Percentiles rank a stretch among this genome's conserved stretches.
phyloP scores from a whole-genome alignment of 345 rosid species.

The Reutealis trisperma region DNA sequence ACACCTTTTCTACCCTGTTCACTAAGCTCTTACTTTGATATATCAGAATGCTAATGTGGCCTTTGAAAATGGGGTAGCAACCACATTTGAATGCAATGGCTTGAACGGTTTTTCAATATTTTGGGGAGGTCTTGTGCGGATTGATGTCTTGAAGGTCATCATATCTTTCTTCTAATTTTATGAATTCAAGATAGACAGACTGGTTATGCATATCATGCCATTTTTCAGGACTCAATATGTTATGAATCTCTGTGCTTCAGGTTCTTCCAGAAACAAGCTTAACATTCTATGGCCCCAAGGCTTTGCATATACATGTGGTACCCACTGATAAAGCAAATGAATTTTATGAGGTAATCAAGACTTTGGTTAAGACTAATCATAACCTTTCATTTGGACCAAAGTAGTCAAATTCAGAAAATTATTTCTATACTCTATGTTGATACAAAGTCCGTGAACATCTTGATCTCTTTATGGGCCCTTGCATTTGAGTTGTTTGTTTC shows the following conservation, averaged over 20 bases:
- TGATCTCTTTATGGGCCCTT: too few relatives aligned
- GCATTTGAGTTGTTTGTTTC: too few relatives aligned
- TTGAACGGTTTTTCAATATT: conserved; percentile 77
- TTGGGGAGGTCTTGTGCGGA: conserved; percentile 95
- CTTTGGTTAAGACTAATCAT: neutral
- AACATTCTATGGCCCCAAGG: conserved; percentile 92
- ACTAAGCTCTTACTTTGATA: conserved; percentile 15
- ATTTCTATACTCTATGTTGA: too few relatives aligned
- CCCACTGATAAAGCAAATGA: conserved; percentile 68
- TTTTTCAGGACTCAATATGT: neutral
- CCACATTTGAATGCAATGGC: conserved; percentile 42
- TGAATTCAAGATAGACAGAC: conserved; percentile 17
- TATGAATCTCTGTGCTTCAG: conserved; percentile 32
- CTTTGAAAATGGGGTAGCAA: conserved; percentile 27
- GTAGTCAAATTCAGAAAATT: too few relatives aligned
- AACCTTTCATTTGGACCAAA: neutral
- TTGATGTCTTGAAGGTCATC: conserved; percentile 77
- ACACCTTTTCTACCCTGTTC: neutral
- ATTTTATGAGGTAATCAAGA: conserved; percentile 63
- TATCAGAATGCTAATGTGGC: conserved; percentile 35
- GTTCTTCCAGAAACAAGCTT: conserved; percentile 78
- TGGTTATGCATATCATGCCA: conserved; percentile 13
- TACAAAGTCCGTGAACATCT: too few relatives aligned
- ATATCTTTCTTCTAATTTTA: conserved; percentile 1
- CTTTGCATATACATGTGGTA: conserved; percentile 64